Evolutionary conservation across 129 eudicot species (phyloP), one percentile per base, ranked within the genome.

Genomic region (Saposhnikovia divaricata): DNA sequence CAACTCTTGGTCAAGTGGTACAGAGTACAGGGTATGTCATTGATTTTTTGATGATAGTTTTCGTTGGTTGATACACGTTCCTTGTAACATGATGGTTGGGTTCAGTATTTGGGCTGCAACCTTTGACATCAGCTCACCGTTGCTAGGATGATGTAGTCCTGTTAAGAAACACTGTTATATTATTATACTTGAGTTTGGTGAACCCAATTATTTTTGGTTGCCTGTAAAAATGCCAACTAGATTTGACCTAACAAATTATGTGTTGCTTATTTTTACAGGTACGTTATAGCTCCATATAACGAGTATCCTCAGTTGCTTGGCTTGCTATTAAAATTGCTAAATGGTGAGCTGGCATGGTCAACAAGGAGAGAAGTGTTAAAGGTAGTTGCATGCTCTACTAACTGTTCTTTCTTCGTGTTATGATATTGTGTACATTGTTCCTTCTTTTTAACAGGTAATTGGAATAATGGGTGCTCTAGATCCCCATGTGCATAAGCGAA

Each of bases 391-490:
- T 70, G 74, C 25, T 23, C 39, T 65, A 68, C 21, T 38, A 72
- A 72, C 21, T 80, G 46, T 48, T 77, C 14, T 9, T n/a, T 61
- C 69, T 85, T 50, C 23, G 27, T 38, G 11, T 19, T 75, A 42
- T 75, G 43, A 48, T 34, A 46, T 75, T 34, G 2, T 70, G 84
- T 84, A 81, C 63, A 45, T 42, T 75, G 0, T 80, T 25, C 46
- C 75, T 65, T 28, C 42, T 68, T 28, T 68, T 10, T 23, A 68
- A 68, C 77, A 95, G 98, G 98, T 95, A 79, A 91, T 95, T 80
- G 97, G 98, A 66, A 95, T 95, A 78, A 90, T 95, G 96, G 98
- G 98, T 79, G 98, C 98, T 79, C 87, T 95, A 81, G 98, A 95
- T 85, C 97, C 98, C 74, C 97, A 95, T 81, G 93, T 80, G 61